Conservation (phyloP, 495 filamentous ascomycete species). For the Penicillium longicatenatum region DNA sequence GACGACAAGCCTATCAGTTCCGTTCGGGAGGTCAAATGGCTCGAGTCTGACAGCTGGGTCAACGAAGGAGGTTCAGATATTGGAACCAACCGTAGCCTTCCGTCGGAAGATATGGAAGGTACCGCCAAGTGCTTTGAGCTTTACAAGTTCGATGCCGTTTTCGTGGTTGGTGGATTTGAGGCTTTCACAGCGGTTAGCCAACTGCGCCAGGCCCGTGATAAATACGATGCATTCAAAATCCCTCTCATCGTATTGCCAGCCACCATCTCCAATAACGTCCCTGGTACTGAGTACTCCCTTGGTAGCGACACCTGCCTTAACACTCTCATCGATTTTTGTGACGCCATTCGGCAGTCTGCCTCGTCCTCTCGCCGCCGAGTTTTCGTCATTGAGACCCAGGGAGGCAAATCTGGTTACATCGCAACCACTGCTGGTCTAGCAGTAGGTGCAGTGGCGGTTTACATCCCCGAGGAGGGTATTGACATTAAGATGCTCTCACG, state of each 20-base stretch:
- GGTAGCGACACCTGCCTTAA: conserved; percentile 98
- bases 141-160: conserved; percentile 87
- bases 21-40: conserved; percentile 82
- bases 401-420: conserved; percentile 91
- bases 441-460: conserved; percentile 92
- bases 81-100: conserved; percentile 92
- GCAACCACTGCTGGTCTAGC: conserved; percentile 86
- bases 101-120: conserved; percentile 75
- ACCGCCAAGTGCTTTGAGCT: conserved; percentile 84
- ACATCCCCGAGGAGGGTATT: conserved; percentile 96
- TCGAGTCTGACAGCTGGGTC: conserved; percentile 94
- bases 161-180: conserved; percentile 95
- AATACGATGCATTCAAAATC: conserved; percentile 85
- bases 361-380: conserved; percentile 89
- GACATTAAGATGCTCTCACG: conserved; percentile 87
- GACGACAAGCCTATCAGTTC: conserved; percentile 76
- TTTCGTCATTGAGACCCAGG: conserved; percentile 98
- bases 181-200: conserved; percentile 91
- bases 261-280: conserved; percentile 99
- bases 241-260: conserved; percentile 91
- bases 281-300: conserved; percentile 94
- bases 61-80: conserved; percentile 97
- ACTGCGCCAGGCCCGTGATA: conserved; percentile 73
- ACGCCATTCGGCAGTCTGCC: conserved; percentile 95
- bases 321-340: conserved; percentile 93